Percentiles rank a stretch among this genome's conserved stretches.
phyloP scores from a whole-genome alignment of 192 early-diverging fungal species.

The Linnemannia zychae region DNA sequence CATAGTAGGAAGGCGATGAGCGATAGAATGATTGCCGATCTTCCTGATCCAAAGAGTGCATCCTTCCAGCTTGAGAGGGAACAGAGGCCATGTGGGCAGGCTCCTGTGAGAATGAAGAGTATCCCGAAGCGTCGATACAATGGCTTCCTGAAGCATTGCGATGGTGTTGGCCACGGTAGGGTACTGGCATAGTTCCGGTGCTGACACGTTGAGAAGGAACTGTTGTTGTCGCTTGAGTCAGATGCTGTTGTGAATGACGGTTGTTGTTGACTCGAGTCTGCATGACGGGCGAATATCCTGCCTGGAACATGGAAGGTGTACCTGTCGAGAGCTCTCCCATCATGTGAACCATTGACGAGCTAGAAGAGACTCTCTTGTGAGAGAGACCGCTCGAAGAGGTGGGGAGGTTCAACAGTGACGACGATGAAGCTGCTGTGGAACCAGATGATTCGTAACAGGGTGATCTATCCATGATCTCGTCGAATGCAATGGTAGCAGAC shows the following conservation, averaged over 20 bases:
- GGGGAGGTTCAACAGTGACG: constrained; percentile 4
- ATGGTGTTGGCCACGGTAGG: constrained; percentile 35
- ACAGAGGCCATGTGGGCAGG: background rate
- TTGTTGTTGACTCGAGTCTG: background rate
- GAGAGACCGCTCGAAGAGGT: background rate
- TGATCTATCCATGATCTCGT: constrained; percentile 32
- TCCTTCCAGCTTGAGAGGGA: background rate
- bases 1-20: background rate
- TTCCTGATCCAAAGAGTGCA: background rate
- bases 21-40: background rate
- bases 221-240: background rate
- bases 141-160: constrained; percentile 46
- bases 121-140: constrained; percentile 31
- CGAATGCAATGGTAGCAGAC: constrained; percentile 50
- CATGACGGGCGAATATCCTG: constrained; percentile 19
- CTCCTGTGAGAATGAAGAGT: constrained; percentile 23
- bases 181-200: constrained; percentile 17
- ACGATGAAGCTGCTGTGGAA: background rate
- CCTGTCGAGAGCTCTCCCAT: constrained; percentile 21
- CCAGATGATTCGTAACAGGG: constrained; percentile 9
- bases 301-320: constrained; percentile 13
- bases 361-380: constrained; percentile 46
- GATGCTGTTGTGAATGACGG: constrained; percentile 3
- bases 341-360: constrained; percentile 22
- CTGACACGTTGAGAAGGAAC: background rate